Evolutionary conservation across 306 rosid species (phyloP), one percentile per base, ranked within the genome.

Genomic region (Clitoria ternatea): DNA sequence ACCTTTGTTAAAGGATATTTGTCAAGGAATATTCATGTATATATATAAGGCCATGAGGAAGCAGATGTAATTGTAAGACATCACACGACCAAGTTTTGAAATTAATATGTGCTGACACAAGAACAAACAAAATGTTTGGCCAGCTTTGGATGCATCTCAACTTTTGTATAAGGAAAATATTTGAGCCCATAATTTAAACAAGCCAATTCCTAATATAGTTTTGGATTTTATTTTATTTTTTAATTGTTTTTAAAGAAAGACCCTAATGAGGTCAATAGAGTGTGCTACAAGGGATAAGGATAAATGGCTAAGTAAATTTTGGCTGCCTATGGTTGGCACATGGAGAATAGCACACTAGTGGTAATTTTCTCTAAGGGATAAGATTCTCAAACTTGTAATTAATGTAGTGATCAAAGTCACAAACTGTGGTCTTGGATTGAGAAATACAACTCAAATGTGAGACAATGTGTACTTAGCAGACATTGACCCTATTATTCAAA

Each of bases 11-110:
- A 56, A 33, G 50, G 72, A 33, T 20, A 49, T 48, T 52, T 61
- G 49, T 33, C 55, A 54, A 62, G 85, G 83, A 85, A 85, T 81
- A 81, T 77, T 88, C 90, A 77, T 43, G 14, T 54, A 44, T 9
- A 9, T 47, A 52, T 14, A 29, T 23, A 75, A 77, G 30, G 88
- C 84, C 86, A 76, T 24, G 54, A 68, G 81, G 72, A 74, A 79
- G 72, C 42, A 77, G 66, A 79, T 37, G 53, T 7, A 66, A 30
- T 77, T 37, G 53, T 7, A 66, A 30, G 22, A 62, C 74, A 73
- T 47, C 63, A 35, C 77, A 26, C 10, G 56, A 70, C 26, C 54
- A 68, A 8, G 15, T 44, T 59, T 20, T 76, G 40, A 42, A 74
- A 61, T 42, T 78, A 60, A 19, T 20, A 60, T 24, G 42, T 79